phyloP scores from a whole-genome alignment of 305 asterid genomes.

The Fraxinus baroniana region DNA sequence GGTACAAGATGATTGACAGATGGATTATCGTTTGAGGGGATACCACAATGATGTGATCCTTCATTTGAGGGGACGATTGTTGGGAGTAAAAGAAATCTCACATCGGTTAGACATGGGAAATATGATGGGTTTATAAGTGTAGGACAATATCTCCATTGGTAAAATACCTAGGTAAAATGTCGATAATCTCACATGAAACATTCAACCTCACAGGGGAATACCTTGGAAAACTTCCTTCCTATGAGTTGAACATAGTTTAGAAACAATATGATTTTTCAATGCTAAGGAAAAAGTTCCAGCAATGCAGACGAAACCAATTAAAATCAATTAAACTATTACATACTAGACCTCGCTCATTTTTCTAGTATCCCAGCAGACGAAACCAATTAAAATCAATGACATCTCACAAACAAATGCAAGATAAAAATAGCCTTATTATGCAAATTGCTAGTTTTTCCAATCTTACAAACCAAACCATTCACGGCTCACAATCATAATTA shows the following conservation, averaged over 20 bases:
- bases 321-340: not conserved
- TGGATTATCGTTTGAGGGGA: too few relatives aligned
- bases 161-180: too few relatives aligned
- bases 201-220: too few relatives aligned
- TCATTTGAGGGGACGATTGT: too few relatives aligned
- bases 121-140: too few relatives aligned
- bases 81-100: too few relatives aligned
- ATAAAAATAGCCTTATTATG: not conserved
- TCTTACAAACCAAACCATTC: not conserved
- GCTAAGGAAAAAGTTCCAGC: not conserved
- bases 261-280: not conserved
- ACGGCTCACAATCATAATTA: not conserved
- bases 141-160: too few relatives aligned
- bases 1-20: too few relatives aligned
- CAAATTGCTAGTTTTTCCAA: not conserved
- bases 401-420: not conserved
- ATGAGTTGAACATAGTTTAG: not conserved
- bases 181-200: too few relatives aligned
- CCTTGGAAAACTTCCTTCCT: slow-evolving; percentile 39
- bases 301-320: too few relatives aligned
- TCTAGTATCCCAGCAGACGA: not conserved
- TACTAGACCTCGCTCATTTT: not conserved
- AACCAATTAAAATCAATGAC: not conserved
- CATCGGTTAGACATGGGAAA: too few relatives aligned
- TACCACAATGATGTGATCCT: too few relatives aligned